These are phyloP conservation scores for Tinospora cordifolia DNA, from an alignment of 164 flowering plant genomes.

Conservation along the genomic window DNA sequence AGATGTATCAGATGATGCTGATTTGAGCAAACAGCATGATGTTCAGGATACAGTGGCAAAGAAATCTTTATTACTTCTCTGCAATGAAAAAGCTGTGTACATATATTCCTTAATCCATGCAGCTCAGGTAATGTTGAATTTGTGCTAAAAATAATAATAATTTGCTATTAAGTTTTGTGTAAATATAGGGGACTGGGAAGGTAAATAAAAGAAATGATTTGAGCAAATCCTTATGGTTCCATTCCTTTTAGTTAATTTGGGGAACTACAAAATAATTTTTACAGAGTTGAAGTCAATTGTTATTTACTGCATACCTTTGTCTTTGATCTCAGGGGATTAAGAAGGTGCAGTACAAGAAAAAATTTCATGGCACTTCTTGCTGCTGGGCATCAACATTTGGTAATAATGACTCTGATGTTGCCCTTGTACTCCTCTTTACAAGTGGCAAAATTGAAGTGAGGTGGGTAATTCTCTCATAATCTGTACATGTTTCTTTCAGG, in stretches of 20 bases:
- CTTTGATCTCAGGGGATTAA: slow-evolving; percentile 53
- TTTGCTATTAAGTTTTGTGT: neutral
- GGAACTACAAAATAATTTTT: too few relatives aligned
- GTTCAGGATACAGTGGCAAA: slow-evolving; percentile 31
- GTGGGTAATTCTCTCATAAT: slow-evolving; percentile 24
- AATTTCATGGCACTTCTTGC: slow-evolving; percentile 54
- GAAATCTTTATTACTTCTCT: slow-evolving; percentile 42
- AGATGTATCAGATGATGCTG: slow-evolving; percentile 36
- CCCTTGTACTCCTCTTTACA: slow-evolving; percentile 58
- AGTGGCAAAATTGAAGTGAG: slow-evolving; percentile 78
- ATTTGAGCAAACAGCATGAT: slow-evolving; percentile 22
- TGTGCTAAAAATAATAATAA: neutral
- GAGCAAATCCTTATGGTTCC: too few relatives aligned
- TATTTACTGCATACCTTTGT: slow-evolving; percentile 4
- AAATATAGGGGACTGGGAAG: slow-evolving; percentile 53
- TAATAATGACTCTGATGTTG: slow-evolving; percentile 31
- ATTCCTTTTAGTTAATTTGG: too few relatives aligned
- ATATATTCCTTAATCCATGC: slow-evolving; percentile 58
- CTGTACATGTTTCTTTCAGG: neutral
- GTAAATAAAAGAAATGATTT: slow-evolving; percentile 71
- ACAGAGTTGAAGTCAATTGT: too few relatives aligned
- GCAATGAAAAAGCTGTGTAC: slow-evolving; percentile 79
- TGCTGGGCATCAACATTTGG: slow-evolving; percentile 73
- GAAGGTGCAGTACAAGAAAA: slow-evolving; percentile 73
- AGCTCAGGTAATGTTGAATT: slow-evolving; percentile 45